Evolutionary conservation across 129 eudicot genomes (phyloP).

Genomic region (Helichrysum umbraculigerum): DNA sequence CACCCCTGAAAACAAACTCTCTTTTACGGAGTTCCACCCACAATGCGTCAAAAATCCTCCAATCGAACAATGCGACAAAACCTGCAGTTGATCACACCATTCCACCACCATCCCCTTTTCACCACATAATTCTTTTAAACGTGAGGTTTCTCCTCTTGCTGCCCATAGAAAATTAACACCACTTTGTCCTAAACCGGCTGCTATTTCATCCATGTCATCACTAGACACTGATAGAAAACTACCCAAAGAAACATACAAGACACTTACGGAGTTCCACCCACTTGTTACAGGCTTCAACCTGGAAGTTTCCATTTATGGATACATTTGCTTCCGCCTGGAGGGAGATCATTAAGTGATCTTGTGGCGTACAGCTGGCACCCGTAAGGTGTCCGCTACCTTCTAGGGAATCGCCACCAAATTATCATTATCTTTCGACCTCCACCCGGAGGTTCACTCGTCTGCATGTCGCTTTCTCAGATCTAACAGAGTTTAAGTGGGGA

Average conservation of each 20-base stretch:
- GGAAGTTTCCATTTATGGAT: no score
- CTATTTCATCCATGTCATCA: conserved; percentile 51
- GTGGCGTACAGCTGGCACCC: no score
- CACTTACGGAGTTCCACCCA: no score
- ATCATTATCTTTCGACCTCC: no score
- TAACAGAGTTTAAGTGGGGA: no score
- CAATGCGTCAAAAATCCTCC: conserved; percentile 68
- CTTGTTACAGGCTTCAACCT: no score
- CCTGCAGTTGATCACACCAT: conserved; percentile 63
- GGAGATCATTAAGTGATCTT: no score
- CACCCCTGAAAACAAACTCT: conserved; percentile 41
- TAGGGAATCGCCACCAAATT: no score
- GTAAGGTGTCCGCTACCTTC: no score
- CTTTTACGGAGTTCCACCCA: conserved; percentile 69
- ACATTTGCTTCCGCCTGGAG: no score
- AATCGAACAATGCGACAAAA: conserved; percentile 41
- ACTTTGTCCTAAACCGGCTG: conserved; percentile 42
- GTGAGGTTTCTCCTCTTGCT: conserved; percentile 43
- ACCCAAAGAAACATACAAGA: conserved; percentile 60
- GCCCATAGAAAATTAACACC: conserved; percentile 66
- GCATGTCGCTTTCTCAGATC: no score
- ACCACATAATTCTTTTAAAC: conserved; percentile 33
- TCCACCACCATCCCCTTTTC: conserved; percentile 40
- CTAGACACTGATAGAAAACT: conserved; percentile 48
- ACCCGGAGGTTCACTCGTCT: no score